These are phyloP conservation scores for Chalciporus sphaerocephalus DNA, from an alignment of 768 basidiomycete genomes.

Conservation along the genomic window DNA sequence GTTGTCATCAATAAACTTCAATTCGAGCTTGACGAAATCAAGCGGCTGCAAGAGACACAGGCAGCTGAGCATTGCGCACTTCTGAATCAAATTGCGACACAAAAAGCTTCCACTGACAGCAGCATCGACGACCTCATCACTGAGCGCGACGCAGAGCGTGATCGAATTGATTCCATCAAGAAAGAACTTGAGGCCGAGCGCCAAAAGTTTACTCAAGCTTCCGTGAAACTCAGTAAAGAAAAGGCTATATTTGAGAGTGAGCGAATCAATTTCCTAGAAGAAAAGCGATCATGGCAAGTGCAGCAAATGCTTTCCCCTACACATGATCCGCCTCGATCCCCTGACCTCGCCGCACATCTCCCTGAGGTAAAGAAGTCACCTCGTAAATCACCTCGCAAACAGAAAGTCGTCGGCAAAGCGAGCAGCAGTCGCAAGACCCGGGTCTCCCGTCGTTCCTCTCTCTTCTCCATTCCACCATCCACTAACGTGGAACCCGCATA, in stretches of 20 bases:
- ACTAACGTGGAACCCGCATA: constrained; percentile 40
- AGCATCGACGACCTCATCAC: constrained; percentile 51
- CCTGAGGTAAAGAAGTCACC: constrained; percentile 38
- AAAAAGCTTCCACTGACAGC: constrained; percentile 37
- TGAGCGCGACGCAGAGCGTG: constrained; percentile 49
- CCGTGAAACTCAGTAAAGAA: constrained; percentile 60
- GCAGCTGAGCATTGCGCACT: constrained; percentile 47
- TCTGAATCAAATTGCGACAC: constrained; percentile 47
- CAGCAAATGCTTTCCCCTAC: constrained; percentile 52
- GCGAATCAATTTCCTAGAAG: constrained; percentile 56
- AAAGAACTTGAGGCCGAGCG: constrained; percentile 63
- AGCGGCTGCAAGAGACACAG: constrained; percentile 41
- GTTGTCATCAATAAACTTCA: constrained; percentile 47
- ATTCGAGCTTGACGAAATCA: constrained; percentile 51
- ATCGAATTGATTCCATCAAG: constrained; percentile 48
- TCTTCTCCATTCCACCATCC: constrained; percentile 34
- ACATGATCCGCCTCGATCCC: constrained; percentile 10
- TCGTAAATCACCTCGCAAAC: constrained; percentile 43
- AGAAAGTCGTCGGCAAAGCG: constrained; percentile 45
- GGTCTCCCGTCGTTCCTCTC: constrained; percentile 46
- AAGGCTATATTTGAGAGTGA: constrained; percentile 66
- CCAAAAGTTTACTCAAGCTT: constrained; percentile 57
- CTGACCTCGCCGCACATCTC: constrained; percentile 21
- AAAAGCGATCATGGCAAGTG: constrained; percentile 71
- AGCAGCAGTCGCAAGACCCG: constrained; percentile 41